Evolutionary conservation across 352 stramenopile genomes (phyloP), one percentile per base, ranked within the genome.

Genomic region (Phytophthora tentaculata): DNA sequence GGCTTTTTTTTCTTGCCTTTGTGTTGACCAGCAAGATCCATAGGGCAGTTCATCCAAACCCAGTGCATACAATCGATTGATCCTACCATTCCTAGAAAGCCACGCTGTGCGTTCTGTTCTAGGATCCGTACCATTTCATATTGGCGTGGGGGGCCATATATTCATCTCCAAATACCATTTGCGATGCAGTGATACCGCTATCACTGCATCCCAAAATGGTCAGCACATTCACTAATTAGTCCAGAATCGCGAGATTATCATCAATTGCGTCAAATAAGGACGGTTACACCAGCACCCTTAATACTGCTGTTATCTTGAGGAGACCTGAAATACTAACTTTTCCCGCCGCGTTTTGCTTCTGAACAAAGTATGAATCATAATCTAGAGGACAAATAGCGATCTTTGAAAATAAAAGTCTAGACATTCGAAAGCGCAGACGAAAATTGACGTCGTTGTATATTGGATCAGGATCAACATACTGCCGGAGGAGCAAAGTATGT

Each of bases 1-100:
- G 63, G 54, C 26, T 61, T 70, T 16, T 64, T 70, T 22, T 70
- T 55, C 17, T 61, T 58, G 9, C 48, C 54, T 47, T 53, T 61
- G 12, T 61, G 23, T 17, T 61, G 41, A 0, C 24, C 54, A n/a
- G 54, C 54, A 1, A 22, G 23, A 4, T 22, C 22, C 5, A 16
- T 53, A 1, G 57, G 37, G 13, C 57, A 64, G 32, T 53, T 51
- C 3, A 23, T 19, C 48, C 57, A 64, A 7, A 22, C 16, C 48
- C 48, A 64, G 10, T 64, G 57, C 32, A 43, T 64, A 64, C 44
- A 50, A 28, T 50, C 44, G 8, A 51, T 16, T 13, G 57, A 64
- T 0, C 47, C 57, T 8, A 64, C 16, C 47, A 64, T 64, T 13
- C 57, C 48, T 24, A 28, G 8, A 22, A 56, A 64, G 2, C 23